These are phyloP conservation scores for Rhynchosporium agropyri DNA, from an alignment of 2,329 filamentous ascomycete genomes.

Conservation along the genomic window DNA sequence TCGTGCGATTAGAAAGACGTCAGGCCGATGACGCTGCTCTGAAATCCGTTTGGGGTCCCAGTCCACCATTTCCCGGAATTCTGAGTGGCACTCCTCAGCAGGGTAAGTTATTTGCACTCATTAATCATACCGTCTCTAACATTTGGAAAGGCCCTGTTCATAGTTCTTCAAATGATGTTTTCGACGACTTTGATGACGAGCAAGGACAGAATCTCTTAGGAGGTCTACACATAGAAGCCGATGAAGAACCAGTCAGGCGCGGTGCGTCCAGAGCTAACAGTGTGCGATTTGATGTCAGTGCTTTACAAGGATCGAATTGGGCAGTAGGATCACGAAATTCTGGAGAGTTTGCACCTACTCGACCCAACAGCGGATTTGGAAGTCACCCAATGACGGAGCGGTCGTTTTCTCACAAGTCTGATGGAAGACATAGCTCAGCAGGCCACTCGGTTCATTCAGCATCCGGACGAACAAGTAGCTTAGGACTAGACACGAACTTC, in stretches of 20 bases:
- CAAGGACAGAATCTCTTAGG: constrained; percentile 79
- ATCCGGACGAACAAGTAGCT: constrained; percentile 82
- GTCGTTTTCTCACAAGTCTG: constrained; percentile 90
- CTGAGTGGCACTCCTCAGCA: constrained; percentile 83
- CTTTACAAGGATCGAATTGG: constrained; percentile 85
- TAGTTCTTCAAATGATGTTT: constrained; percentile 79
- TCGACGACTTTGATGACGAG: constrained; percentile 84
- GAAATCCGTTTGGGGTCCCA: constrained; percentile 89
- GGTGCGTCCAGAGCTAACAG: constrained; percentile 94
- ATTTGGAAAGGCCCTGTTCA: constrained; percentile 70
- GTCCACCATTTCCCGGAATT: constrained; percentile 87
- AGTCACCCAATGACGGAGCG: constrained; percentile 84
- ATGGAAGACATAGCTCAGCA: constrained; percentile 92
- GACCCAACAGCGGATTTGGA: constrained; percentile 79
- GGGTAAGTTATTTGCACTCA: constrained; percentile 58
- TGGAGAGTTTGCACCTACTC: constrained; percentile 75
- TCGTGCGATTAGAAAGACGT: constrained; percentile 65
- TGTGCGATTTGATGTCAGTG: constrained; percentile 95
- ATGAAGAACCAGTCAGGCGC: constrained; percentile 82
- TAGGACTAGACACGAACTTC: constrained; percentile 78
- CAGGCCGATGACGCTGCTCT: constrained; percentile 68
- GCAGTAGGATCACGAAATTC: constrained; percentile 81
- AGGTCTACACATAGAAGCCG: constrained; percentile 80
- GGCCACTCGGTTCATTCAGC: constrained; percentile 80
- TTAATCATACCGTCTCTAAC: background rate